Base-by-base conservation (phyloP, 805 yeast genomes). In the Myxozyma vanderwaltii region DNA sequence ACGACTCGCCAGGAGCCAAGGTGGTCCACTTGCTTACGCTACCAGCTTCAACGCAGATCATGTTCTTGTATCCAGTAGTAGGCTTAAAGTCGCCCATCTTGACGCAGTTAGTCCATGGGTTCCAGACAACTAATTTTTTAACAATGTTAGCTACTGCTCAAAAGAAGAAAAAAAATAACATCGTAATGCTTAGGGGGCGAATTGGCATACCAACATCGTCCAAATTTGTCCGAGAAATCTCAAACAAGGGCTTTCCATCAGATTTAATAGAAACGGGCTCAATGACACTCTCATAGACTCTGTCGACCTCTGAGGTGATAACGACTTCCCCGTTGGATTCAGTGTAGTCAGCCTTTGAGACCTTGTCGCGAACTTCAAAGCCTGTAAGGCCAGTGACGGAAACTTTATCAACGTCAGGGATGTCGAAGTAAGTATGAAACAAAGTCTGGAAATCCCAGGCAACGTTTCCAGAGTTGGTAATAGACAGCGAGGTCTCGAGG, bases 11-110 rank as follows among this genome's bases (percentile, higher is more conserved):
- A n/a, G 92, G 86, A 51, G 76, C 72, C 66, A 94, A 78, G 24
- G 73, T 75, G 24, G 82, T 77, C 70, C 88, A 86, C 48, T 85
- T 84, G 58, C 82, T 79, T 40, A 94, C 98, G 66, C 85, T 80
- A 44, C 99, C 99, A 1, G 97, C 95, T 74, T 94, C 99, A 58
- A 94, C 82, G 75, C 99, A 94, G 58, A 94, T 83, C 98, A 94
- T 92, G 47, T 86, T 78, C 66, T 84, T 80, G 77, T 79, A 94
- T 4, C 97, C 98, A 54, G 75, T 73, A 71, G 88, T 89, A 51
- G 98, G 99, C 67, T 79, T 81, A 69, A 92, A 94, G 75, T 94
- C 99, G 43, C 78, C 85, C 92, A 94, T 89, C 1, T 86, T 85
- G 24, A 76, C 78, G n/a, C 94, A 82, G 57, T 86, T 81, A 65